Percentiles rank a stretch among this genome's conserved stretches.
phyloP scores from a whole-genome alignment of 495 filamentous ascomycete genomes.

The Aspergillus saccharolyticus region DNA sequence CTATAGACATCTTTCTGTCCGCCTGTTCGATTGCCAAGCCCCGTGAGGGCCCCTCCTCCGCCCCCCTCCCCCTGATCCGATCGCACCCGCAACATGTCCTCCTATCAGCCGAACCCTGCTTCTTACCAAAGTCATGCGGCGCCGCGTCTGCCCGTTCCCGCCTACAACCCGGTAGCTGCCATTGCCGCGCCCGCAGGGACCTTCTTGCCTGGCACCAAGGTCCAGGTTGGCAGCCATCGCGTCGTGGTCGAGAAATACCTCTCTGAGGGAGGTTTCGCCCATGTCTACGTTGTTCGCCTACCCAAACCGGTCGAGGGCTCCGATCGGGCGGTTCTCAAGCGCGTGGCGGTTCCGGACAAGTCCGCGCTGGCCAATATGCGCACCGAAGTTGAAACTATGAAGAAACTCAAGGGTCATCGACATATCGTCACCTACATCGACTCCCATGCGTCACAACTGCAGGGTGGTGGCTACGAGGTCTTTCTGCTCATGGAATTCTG shows the following conservation, averaged over 20 bases:
- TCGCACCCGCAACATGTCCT: conserved; percentile 27
- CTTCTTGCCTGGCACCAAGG: conserved; percentile 88
- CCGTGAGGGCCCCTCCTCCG: not conserved
- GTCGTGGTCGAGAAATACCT: conserved; percentile 98
- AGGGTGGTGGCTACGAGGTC: conserved; percentile 92
- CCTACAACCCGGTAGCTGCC: conserved; percentile 37
- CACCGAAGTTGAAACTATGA: conserved; percentile 99
- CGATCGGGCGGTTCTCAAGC: conserved; percentile 85
- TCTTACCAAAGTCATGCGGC: conserved; percentile 31
- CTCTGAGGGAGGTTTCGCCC: conserved; percentile 96
- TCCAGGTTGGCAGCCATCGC: conserved; percentile 87
- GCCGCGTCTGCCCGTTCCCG: conserved; percentile 28
- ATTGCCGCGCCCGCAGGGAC: conserved; percentile 72
- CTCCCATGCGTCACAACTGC: conserved; percentile 90
- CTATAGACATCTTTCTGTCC: conserved; percentile 10
- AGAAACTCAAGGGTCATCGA: conserved; percentile 91
- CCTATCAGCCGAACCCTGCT: conserved; percentile 27
- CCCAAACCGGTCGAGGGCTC: conserved; percentile 72
- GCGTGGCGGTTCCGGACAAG: conserved; percentile 97
- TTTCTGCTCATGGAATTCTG: conserved; percentile 97
- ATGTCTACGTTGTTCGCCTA: conserved; percentile 93
- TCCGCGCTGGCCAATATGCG: conserved; percentile 91
- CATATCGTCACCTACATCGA: conserved; percentile 98
- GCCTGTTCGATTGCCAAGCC: not conserved
- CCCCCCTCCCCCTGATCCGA: conserved; percentile 26